phyloP scores from a whole-genome alignment of 176 grass and related monocot genomes.

The Zizania latifolia region DNA sequence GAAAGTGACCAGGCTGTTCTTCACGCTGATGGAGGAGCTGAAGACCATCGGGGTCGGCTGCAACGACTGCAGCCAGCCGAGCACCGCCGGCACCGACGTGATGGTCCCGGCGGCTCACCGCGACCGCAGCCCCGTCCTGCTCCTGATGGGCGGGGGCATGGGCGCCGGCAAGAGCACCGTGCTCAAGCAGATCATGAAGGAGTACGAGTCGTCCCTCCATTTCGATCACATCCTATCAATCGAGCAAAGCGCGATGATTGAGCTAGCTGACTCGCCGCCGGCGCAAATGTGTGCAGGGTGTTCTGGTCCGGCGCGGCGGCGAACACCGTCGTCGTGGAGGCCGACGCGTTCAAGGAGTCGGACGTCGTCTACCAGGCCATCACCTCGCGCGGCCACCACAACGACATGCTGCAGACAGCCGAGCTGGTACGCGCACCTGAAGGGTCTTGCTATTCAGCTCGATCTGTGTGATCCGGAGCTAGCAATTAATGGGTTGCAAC shows the following conservation, averaged over 20 bases:
- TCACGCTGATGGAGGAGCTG: slow-evolving; percentile 83
- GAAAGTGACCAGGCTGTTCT: slow-evolving; percentile 83
- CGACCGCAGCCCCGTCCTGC: slow-evolving; percentile 75
- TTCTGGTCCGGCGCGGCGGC: slow-evolving; percentile 68
- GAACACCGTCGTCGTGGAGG: slow-evolving; percentile 86
- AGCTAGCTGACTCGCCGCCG: neutral
- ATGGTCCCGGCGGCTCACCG: slow-evolving; percentile 74
- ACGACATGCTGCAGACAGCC: slow-evolving; percentile 85
- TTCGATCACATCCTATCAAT: neutral
- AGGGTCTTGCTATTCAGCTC: neutral
- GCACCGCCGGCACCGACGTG: slow-evolving; percentile 56
- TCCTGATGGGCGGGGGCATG: slow-evolving; percentile 99
- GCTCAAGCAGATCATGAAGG: slow-evolving; percentile 71
- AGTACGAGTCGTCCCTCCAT: slow-evolving; percentile 32
- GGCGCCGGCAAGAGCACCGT: slow-evolving; percentile 96
- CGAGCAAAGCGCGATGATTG: neutral
- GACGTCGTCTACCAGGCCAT: slow-evolving; percentile 85
- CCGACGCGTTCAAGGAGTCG: slow-evolving; percentile 89
- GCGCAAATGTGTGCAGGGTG: slow-evolving; percentile 30
- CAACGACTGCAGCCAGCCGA: slow-evolving; percentile 20
- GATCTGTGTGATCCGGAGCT: neutral
- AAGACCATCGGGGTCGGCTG: slow-evolving; percentile 49
- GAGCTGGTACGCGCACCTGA: slow-evolving; percentile 49
- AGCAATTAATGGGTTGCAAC: too few species aligned
- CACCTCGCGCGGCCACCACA: slow-evolving; percentile 76